phyloP scores from a whole-genome alignment of 2,329 filamentous ascomycete species.

The Xylaria sp. region DNA sequence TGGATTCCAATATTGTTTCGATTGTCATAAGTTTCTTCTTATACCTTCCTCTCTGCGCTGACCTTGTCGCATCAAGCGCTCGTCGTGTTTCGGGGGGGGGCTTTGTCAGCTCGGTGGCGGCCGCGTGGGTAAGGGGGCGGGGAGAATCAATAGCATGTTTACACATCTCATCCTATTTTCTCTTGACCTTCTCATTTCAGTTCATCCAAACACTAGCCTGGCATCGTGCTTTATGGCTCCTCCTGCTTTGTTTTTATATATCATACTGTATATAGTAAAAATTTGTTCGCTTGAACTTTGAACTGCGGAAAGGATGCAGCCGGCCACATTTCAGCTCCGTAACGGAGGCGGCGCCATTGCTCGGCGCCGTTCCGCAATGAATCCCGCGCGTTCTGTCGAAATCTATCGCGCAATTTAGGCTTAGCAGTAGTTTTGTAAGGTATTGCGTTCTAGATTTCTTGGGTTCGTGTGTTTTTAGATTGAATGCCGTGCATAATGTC shows the following conservation, averaged over 20 bases:
- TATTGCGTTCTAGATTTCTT: neutral
- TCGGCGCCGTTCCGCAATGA: constrained; percentile 2
- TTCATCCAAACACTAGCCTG: constrained; percentile 13
- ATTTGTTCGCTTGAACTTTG: neutral
- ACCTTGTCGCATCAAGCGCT: constrained; percentile 31
- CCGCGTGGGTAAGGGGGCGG: neutral
- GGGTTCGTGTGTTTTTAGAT: neutral
- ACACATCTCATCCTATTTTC: neutral
- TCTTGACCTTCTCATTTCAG: constrained; percentile 30
- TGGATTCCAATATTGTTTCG: constrained; percentile 1
- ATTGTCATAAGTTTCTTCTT: constrained; percentile 9
- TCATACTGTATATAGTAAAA: neutral
- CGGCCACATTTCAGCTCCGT: constrained; percentile 19
- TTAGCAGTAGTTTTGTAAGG: too few relatives aligned
- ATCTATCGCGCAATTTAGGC: neutral
- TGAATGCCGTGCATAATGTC: constrained; percentile 14
- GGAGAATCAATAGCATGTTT: neutral
- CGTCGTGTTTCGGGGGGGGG: constrained; percentile 14
- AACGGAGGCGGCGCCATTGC: constrained; percentile 20
- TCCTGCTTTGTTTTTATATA: neutral
- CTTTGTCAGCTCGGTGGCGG: constrained; percentile 3
- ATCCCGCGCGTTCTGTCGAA: neutral
- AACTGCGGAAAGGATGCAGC: constrained; percentile 24
- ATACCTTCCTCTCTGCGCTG: constrained; percentile 30
- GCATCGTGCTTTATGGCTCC: neutral